A percentile compares a stretch with the other conserved stretches of the same genome.
phyloP scores from a whole-genome alignment of 768 basidiomycete genomes.

The Serpula lacrymans region DNA sequence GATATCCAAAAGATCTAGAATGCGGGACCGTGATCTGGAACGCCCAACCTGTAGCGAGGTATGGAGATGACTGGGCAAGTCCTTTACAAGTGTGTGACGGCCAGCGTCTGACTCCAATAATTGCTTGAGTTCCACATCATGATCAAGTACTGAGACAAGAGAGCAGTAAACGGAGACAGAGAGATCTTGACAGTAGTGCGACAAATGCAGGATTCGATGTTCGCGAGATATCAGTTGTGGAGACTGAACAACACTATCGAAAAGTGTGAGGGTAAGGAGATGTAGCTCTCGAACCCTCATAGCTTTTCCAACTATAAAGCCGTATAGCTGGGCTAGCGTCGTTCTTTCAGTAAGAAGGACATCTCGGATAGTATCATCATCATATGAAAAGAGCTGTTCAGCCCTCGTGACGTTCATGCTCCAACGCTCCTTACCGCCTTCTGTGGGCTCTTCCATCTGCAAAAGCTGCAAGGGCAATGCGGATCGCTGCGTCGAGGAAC shows the following conservation, averaged over 20 bases:
- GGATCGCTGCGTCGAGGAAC: slow-evolving; percentile 24
- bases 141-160: slow-evolving; percentile 52
- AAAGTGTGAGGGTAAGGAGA: slow-evolving; percentile 44
- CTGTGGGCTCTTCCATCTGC: slow-evolving; percentile 42
- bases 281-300: slow-evolving; percentile 66
- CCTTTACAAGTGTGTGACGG: slow-evolving; percentile 44
- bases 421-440: slow-evolving; percentile 41
- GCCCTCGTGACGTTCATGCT: slow-evolving; percentile 42
- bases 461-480: slow-evolving; percentile 43
- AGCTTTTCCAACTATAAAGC: slow-evolving; percentile 66
- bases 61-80: slow-evolving; percentile 51
- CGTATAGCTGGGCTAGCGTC: slow-evolving; percentile 71
- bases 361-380: slow-evolving; percentile 53
- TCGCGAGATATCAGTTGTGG: slow-evolving; percentile 47
- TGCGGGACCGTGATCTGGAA: slow-evolving; percentile 53
- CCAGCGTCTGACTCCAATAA: slow-evolving; percentile 50
- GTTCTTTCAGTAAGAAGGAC: slow-evolving; percentile 67
- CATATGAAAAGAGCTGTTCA: slow-evolving; percentile 50
- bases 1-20: slow-evolving; percentile 60
- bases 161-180: slow-evolving; percentile 65
- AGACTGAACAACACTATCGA: slow-evolving; percentile 39
- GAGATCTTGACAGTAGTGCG: slow-evolving; percentile 61
- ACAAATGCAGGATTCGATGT: slow-evolving; percentile 55
- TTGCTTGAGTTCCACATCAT: slow-evolving; percentile 54
- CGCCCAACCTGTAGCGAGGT: slow-evolving; percentile 54